phyloP scores from a whole-genome alignment of 2,329 filamentous ascomycete genomes.

The Fusarium heterosporum region DNA sequence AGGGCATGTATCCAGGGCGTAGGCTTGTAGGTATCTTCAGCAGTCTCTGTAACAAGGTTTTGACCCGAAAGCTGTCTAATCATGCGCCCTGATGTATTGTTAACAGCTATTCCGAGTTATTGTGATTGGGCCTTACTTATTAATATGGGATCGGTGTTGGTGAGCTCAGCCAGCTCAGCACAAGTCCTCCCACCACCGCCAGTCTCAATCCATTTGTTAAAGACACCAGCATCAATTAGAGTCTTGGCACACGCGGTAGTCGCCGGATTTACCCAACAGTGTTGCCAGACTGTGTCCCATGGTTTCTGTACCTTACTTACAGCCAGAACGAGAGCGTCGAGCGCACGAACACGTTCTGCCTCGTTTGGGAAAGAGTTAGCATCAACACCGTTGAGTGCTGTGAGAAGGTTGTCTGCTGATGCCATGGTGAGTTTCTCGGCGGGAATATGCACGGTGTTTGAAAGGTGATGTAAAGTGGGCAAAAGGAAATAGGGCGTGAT shows the following conservation, averaged over 20 bases:
- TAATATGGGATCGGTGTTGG: constrained; percentile 49
- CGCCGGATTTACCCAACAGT: constrained; percentile 50
- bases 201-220: constrained; percentile 51
- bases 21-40: constrained; percentile 50
- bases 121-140: constrained; percentile 44
- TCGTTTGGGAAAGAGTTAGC: constrained; percentile 49
- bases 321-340: constrained; percentile 50
- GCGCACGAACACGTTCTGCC: constrained; percentile 49
- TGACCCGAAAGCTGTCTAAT: constrained; percentile 53
- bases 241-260: constrained; percentile 53
- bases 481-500: neutral
- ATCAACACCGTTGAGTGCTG: constrained; percentile 44
- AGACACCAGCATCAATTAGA: constrained; percentile 54
- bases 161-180: constrained; percentile 50
- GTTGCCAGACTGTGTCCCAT: constrained; percentile 56
- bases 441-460: too few species aligned
- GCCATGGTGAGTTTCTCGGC: constrained; percentile 39
- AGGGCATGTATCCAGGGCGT: constrained; percentile 51
- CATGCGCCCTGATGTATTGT: constrained; percentile 46
- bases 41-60: constrained; percentile 51
- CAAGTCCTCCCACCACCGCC: constrained; percentile 48
- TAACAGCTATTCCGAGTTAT: neutral
- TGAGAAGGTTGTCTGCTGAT: constrained; percentile 44
- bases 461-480: too few species aligned
- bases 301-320: constrained; percentile 52